Percentiles rank a stretch among this genome's conserved stretches.
Conservation (phyloP, 768 basidiomycete species). For the Agrocybe pediades region DNA sequence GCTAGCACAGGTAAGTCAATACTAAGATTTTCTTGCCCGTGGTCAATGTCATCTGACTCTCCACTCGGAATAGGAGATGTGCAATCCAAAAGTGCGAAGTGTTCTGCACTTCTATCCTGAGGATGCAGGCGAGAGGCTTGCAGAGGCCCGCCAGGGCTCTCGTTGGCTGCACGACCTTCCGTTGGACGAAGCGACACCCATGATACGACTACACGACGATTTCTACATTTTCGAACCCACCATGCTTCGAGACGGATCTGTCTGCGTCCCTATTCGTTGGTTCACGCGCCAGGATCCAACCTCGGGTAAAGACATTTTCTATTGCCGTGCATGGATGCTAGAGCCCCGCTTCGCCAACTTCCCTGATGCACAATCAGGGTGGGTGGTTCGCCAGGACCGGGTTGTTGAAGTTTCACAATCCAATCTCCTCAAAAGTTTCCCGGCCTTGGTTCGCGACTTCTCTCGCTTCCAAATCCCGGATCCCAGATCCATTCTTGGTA, state of each 20-base stretch:
- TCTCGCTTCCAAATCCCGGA: too few species aligned
- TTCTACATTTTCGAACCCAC: not conserved
- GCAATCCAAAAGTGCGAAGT: not conserved
- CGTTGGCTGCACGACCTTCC: not conserved
- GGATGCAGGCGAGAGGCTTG: not conserved
- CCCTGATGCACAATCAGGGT: not conserved
- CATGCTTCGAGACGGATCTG: not conserved
- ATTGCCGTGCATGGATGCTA: slow-evolving; percentile 2
- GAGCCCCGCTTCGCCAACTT: not conserved
- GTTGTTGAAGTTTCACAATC: slow-evolving; percentile 8
- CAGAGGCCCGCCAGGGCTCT: not conserved
- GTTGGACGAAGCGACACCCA: not conserved
- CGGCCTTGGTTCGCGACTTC: too few species aligned
- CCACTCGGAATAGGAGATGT: not conserved
- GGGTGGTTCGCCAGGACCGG: slow-evolving; percentile 1
- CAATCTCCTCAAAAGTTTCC: too few species aligned
- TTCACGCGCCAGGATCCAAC: slow-evolving; percentile 4
- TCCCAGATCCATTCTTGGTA: too few species aligned
- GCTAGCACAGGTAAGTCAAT: slow-evolving; percentile 4
- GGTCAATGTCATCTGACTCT: not conserved
- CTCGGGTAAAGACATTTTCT: not conserved
- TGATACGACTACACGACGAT: not conserved
- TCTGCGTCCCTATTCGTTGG: slow-evolving; percentile 15
- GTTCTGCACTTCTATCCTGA: not conserved
- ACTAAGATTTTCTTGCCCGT: not conserved